phyloP scores from a whole-genome alignment of 805 yeast genomes.

The Priceomyces castillae region DNA sequence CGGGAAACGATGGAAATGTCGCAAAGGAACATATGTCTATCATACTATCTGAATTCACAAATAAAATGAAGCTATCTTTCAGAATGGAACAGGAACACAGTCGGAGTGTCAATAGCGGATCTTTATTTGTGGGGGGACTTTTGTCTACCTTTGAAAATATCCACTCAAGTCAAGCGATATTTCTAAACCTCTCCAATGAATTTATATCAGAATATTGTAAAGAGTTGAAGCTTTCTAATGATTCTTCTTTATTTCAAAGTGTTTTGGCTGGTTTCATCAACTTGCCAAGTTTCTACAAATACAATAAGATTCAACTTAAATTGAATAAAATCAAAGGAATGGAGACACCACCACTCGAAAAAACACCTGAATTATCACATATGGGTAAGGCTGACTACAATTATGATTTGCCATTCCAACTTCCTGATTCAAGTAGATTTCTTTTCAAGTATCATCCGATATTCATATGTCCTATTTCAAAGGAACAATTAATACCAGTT shows the following conservation, averaged over 20 bases:
- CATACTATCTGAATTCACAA: slow-evolving; percentile 20
- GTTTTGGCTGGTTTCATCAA: slow-evolving; percentile 39
- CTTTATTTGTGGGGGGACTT: slow-evolving; percentile 30
- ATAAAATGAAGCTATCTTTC: slow-evolving; percentile 24
- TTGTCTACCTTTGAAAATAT: slow-evolving; percentile 29
- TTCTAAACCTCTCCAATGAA: slow-evolving; percentile 36
- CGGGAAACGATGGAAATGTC: slow-evolving; percentile 12
- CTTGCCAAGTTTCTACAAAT: slow-evolving; percentile 43
- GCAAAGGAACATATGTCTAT: slow-evolving; percentile 16
- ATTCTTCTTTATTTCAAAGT: slow-evolving; percentile 41
- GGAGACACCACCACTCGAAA: neutral
- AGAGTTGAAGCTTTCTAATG: slow-evolving; percentile 35
- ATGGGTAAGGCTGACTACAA: slow-evolving; percentile 19
- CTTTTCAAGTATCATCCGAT: slow-evolving; percentile 43
- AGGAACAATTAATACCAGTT: slow-evolving; percentile 41
- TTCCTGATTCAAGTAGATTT: slow-evolving; percentile 39
- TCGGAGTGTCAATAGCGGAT: slow-evolving; percentile 16
- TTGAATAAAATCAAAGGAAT: slow-evolving; percentile 16
- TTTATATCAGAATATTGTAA: slow-evolving; percentile 40
- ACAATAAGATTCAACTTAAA: slow-evolving; percentile 33
- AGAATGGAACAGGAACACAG: slow-evolving; percentile 14
- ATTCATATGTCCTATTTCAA: slow-evolving; percentile 45
- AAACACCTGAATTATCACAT: neutral
- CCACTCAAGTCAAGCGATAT: slow-evolving; percentile 27
- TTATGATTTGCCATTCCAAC: slow-evolving; percentile 40